Conservation (phyloP, 2,329 filamentous ascomycete genomes). For the Aspergillus viridinutans region DNA sequence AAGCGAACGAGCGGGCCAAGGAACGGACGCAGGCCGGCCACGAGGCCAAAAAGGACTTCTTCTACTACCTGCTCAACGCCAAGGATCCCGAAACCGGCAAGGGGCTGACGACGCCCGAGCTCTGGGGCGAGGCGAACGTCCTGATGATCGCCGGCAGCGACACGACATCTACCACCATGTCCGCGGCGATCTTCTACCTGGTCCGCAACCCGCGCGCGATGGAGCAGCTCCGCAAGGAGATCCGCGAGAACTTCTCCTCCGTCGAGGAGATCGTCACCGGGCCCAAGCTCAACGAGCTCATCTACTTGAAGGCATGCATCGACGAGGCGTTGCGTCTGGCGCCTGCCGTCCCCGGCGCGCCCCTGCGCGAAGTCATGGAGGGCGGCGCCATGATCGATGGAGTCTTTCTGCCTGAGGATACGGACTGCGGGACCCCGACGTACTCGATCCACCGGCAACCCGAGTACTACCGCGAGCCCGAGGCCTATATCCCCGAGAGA, state of each 20-base stretch:
- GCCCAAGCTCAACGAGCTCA: conserved; percentile 30
- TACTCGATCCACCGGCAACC: conserved; percentile 67
- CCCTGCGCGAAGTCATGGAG: conserved; percentile 37
- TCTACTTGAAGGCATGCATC: conserved; percentile 40
- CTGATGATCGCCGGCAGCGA: conserved; percentile 70
- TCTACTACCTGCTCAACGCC: conserved; percentile 69
- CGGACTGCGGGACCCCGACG: conserved; percentile 61
- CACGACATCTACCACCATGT: conserved; percentile 62
- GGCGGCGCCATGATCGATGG: conserved; percentile 36
- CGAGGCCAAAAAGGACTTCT: conserved; percentile 68
- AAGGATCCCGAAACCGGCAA: conserved; percentile 67
- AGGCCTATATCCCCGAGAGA: conserved; percentile 59
- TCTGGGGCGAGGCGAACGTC: conserved; percentile 68
- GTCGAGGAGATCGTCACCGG: conserved; percentile 38
- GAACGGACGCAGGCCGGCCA: conserved; percentile 54
- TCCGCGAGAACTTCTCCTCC: conserved; percentile 31
- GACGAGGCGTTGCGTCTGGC: conserved; percentile 41
- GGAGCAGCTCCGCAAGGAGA: conserved; percentile 30
- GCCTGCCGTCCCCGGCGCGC: conserved; percentile 36
- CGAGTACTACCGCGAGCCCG: conserved; percentile 58
- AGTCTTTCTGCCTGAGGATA: conserved; percentile 46
- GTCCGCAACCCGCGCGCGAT: conserved; percentile 30
- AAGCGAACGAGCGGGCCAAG: conserved; percentile 63
- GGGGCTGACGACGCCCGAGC: conserved; percentile 61
- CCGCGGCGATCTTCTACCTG: conserved; percentile 41